A percentile compares a stretch with the other conserved stretches of the same genome.
These are phyloP conservation scores for Plasmodium ovale DNA, from an alignment of 169 alveolate species.

Conservation along the genomic window DNA sequence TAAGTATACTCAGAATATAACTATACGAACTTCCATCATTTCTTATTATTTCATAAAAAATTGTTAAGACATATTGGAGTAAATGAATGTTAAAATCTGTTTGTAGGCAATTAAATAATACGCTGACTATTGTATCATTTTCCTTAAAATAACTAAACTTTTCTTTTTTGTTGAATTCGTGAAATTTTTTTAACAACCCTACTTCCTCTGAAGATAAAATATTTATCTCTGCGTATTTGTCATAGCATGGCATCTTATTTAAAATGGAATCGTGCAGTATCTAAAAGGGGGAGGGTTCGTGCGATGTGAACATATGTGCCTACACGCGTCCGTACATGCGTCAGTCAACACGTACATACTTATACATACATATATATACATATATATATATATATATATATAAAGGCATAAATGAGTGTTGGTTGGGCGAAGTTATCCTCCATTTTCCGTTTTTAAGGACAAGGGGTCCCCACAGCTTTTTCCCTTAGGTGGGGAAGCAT, in stretches of 20 bases:
- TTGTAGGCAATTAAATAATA: slow-evolving; percentile 69
- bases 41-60: slow-evolving; percentile 75
- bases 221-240: slow-evolving; percentile 73
- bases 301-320: too few relatives aligned
- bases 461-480: too few relatives aligned
- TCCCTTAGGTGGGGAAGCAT: too few relatives aligned
- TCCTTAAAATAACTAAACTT: slow-evolving; percentile 69
- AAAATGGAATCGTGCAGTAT: slow-evolving; percentile 75
- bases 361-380: background rate
- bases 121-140: slow-evolving; percentile 30
- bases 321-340: background rate
- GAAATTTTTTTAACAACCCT: slow-evolving; percentile 74
- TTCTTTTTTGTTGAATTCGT: slow-evolving; percentile 73
- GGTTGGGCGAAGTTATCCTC: too few relatives aligned
- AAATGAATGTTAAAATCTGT: slow-evolving; percentile 74
- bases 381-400: slow-evolving; percentile 5
- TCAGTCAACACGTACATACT: background rate
- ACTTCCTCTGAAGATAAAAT: slow-evolving; percentile 75
- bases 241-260: slow-evolving; percentile 76
- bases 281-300: slow-evolving; percentile 12
- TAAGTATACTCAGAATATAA: slow-evolving; percentile 54
- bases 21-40: slow-evolving; percentile 79
- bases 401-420: too few relatives aligned
- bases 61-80: slow-evolving; percentile 74
- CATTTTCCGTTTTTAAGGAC: too few relatives aligned